These are phyloP conservation scores for Pseudovirgaria hyperparasitica DNA, from an alignment of 2,329 filamentous ascomycete species.

Conservation along the genomic window DNA sequence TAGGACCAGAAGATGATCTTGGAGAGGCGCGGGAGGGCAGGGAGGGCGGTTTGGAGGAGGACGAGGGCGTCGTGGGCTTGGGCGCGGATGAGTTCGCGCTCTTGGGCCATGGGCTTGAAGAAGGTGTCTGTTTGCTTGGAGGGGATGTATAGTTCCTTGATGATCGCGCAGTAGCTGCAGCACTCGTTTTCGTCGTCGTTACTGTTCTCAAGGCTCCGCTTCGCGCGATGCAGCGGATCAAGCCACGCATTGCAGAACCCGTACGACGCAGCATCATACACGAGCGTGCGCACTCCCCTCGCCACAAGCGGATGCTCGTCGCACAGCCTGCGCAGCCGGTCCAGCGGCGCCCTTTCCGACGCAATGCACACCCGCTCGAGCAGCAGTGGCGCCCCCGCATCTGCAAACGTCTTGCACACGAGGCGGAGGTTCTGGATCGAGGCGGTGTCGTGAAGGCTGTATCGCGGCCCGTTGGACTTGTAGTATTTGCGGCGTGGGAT, in stretches of 20 bases:
- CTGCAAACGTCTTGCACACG: conserved; percentile 2
- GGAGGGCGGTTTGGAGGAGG: conserved; percentile 1
- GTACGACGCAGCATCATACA: conserved; percentile 1
- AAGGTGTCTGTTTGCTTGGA: conserved; percentile 3
- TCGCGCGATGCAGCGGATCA: not conserved
- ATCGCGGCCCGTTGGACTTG: not conserved
- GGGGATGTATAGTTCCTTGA: no score
- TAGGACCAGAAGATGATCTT: conserved; percentile 1
- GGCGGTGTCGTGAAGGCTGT: not conserved
- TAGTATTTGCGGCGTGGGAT: not conserved
- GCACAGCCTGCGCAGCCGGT: not conserved
- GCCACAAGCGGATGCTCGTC: not conserved
- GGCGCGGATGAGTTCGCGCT: no score
- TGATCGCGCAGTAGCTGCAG: no score
- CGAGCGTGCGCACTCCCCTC: conserved; percentile 1
- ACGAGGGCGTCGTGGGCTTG: no score
- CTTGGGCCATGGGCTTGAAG: not conserved
- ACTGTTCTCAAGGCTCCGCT: no score
- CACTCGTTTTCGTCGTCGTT: not conserved
- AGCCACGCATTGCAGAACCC: not conserved
- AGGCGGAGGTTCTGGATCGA: conserved; percentile 2
- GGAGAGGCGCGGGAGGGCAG: conserved; percentile 1
- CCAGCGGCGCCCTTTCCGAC: not conserved
- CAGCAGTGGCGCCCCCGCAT: not conserved
- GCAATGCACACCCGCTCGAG: not conserved